phyloP scores from a whole-genome alignment of 2,329 filamentous ascomycete species.

The Colletotrichum limetticola region DNA sequence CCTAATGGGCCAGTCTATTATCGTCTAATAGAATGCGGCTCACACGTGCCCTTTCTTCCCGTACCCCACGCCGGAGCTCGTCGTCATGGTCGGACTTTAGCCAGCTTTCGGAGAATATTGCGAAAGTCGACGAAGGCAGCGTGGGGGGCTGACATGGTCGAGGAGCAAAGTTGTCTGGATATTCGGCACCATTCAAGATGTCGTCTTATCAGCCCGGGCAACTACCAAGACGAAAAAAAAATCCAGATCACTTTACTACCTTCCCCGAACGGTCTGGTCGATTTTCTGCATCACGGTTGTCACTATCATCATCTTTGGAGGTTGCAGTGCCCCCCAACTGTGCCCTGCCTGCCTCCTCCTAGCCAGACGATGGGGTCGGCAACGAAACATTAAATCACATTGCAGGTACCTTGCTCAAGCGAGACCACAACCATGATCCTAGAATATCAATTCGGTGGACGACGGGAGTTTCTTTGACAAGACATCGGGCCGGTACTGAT shows the following conservation, averaged over 20 bases:
- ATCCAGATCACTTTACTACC: neutral
- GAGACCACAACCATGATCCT: conserved; percentile 7
- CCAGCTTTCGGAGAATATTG: conserved; percentile 3
- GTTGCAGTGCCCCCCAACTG: neutral
- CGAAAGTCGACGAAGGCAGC: neutral
- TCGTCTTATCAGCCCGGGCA: neutral
- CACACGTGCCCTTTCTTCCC: neutral
- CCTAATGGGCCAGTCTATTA: neutral
- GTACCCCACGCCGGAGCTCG: neutral
- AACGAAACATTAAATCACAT: neutral
- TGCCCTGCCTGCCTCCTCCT: no score
- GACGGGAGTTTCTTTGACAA: conserved; percentile 7
- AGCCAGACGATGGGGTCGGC: neutral
- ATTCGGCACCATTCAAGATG: conserved; percentile 1
- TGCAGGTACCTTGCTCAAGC: neutral
- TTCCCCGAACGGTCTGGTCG: neutral
- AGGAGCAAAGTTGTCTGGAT: conserved; percentile 4
- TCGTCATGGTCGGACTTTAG: neutral
- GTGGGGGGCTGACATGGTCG: neutral
- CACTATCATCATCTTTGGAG: neutral
- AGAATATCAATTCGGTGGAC: neutral
- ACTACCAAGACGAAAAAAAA: neutral
- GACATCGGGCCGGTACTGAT: conserved; percentile 6
- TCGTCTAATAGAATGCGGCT: conserved; percentile 9
- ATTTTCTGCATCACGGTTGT: neutral